Evolutionary conservation across 768 basidiomycete genomes (phyloP), one percentile per base, ranked within the genome.

Genomic region (Mycena crocata): DNA sequence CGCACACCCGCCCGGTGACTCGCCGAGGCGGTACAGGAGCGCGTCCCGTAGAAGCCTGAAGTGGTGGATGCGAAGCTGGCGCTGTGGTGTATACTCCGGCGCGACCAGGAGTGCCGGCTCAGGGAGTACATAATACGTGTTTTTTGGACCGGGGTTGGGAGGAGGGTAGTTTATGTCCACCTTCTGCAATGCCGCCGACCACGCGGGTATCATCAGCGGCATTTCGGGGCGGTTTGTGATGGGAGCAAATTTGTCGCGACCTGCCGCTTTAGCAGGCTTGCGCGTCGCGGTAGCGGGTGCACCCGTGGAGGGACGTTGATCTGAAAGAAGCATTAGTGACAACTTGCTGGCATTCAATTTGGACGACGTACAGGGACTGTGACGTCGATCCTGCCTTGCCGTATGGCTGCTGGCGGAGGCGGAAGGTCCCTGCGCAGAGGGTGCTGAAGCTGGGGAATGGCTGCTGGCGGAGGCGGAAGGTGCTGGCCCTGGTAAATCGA

Each of bases 91-190:
- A 17, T 15, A 5, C 45, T 32, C 24, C 1, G 45, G 3, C n/a
- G 57, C 23, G 7, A 30, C 57, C 2, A 59, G 35, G 3, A 59
- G 34, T 5, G 57, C 57, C 4, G 57, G 57, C 34, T 59, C 57
- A 2, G 57, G 57, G 7, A 59, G 31, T 13, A 49, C 8, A 28
- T 48, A 59, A 26, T 28, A 7, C 31, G 4, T 46, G 44, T 58
- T 44, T 4, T n/a, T 26, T 1, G 21, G 21, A 1, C 26, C 13
- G 2, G 6, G 5, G 3, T 9, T 10, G 6, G 14, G 10, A 5
- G 45, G 5, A 34, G 45, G 10, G 2, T 13, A 6, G 24, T n/a
- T 35, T 3, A 1, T 23, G 24, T 59, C 40, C n/a, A 59, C 57
- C 2, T 3, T 5, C 5, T 13, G 2, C 6, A 59, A 34, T 4